Conservation (phyloP, 306 rosid genomes). For the Medicago arabica region DNA sequence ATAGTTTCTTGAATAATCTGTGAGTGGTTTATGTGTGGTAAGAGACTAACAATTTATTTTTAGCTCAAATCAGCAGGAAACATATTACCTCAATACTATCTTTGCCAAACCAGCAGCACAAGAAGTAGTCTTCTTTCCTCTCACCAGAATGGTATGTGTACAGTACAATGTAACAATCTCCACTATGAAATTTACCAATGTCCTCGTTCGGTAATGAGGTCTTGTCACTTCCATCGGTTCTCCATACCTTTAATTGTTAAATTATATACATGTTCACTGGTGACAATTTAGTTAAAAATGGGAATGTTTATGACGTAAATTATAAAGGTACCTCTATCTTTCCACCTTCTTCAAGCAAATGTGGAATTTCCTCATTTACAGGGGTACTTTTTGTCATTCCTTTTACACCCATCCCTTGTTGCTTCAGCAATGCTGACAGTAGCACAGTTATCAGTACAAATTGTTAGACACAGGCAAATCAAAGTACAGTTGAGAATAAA, state of each 20-base stretch:
- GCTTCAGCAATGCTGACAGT: slow-evolving; percentile 84
- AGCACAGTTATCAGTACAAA: slow-evolving; percentile 41
- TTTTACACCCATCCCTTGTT: slow-evolving; percentile 92
- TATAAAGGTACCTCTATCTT: slow-evolving; percentile 79
- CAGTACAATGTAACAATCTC: slow-evolving; percentile 86
- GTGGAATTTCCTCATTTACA: slow-evolving; percentile 87
- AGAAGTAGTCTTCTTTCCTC: slow-evolving; percentile 90
- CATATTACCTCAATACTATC: slow-evolving; percentile 81
- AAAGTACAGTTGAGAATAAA: slow-evolving; percentile 39
- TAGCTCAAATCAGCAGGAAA: slow-evolving; percentile 40
- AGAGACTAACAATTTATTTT: slow-evolving; percentile 13
- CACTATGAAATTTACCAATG: slow-evolving; percentile 83
- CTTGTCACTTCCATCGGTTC: slow-evolving; percentile 73
- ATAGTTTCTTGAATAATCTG: too few species aligned
- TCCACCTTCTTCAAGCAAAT: slow-evolving; percentile 95
- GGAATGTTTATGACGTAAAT: slow-evolving; percentile 23
- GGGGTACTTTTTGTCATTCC: slow-evolving; percentile 72
- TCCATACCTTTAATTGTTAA: slow-evolving; percentile 72
- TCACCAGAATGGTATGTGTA: slow-evolving; percentile 91
- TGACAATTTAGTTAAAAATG: not conserved
- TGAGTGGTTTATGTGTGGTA: too few species aligned
- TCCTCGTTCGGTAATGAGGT: slow-evolving; percentile 74
- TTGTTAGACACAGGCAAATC: slow-evolving; percentile 37
- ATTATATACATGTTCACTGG: slow-evolving; percentile 13
- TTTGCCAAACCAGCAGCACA: slow-evolving; percentile 98